Base-by-base conservation (phyloP, 768 basidiomycete species). In the Tricholoma sp. region DNA sequence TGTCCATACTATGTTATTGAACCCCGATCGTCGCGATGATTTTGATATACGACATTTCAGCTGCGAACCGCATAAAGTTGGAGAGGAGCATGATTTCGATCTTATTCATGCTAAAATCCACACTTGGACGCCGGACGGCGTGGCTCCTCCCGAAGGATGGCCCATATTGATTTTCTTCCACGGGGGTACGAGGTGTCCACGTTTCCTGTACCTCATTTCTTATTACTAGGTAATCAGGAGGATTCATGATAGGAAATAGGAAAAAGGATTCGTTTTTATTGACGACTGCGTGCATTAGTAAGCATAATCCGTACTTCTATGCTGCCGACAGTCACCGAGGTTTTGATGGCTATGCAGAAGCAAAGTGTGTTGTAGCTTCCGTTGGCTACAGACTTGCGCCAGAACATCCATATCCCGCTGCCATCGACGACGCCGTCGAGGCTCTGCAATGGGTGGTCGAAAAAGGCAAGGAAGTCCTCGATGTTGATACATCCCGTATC, bases 381-480 rank as follows among this genome's bases (percentile, higher is more conserved):
- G 85, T 90, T 13, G 82, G 88, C 63, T 89, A 90, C 63, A 81
- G 87, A 3, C 76, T 89, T 9, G 86, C 82, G 0, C 89, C 89
- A 0, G 89, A 91, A 61, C 56, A 84, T 54, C 80, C 80, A 6
- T 89, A 87, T 59, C 89, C 88, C 3, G 80, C 83, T 45, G 44
- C 44, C 44, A 17, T 45, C 44, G 44, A 45, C 6, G 44, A 45
- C 11, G 44, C 44, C 4, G 24, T 45, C 9, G 44, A 45, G 2
- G 88, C 88, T 0, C 83, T 88, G 0, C 80, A 86, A 20, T 88
- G 89, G 61, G 82, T 86, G 0, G 65, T 87, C 86, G 62, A 65
- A 45, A 68, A 83, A 32, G 88, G 83, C 1, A 66, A 70, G 17
- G 62, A 65, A 1, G 65, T 72, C 24, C 74, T 89, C 17, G 69